Evolutionary conservation across 768 basidiomycete genomes (phyloP).

Genomic region (Serendipita vermifera): DNA sequence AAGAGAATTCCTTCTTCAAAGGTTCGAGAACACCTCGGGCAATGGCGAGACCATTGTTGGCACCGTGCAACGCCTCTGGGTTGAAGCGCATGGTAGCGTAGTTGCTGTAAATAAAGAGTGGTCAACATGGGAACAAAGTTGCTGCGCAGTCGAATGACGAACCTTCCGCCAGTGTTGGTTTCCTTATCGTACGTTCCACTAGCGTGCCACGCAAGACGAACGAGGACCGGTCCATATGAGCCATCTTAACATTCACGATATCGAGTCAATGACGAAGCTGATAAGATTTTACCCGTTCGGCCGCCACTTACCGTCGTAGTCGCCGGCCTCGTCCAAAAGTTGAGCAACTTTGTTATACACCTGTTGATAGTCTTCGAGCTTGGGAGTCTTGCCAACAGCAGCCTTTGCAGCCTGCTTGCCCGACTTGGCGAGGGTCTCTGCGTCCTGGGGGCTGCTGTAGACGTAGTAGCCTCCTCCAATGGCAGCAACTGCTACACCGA

Average conservation of each 20-base stretch:
- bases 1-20: conserved; percentile 74
- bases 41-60: conserved; percentile 69
- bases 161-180: conserved; percentile 68
- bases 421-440: conserved; percentile 45
- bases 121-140: conserved; percentile 13
- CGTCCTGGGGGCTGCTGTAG: conserved; percentile 37
- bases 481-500: conserved; percentile 45
- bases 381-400: conserved; percentile 55
- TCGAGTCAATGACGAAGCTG: conserved; percentile 10
- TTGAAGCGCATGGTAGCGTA: conserved; percentile 97
- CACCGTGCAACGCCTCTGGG: conserved; percentile 72
- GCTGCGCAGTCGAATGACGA: conserved; percentile 16
- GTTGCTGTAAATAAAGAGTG: conserved; percentile 43
- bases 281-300: neutral
- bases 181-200: conserved; percentile 86
- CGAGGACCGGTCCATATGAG: conserved; percentile 72
- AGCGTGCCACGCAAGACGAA: conserved; percentile 91
- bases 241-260: conserved; percentile 45
- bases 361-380: conserved; percentile 84
- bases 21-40: conserved; percentile 77
- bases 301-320: conserved; percentile 62
- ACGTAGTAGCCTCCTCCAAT: conserved; percentile 55
- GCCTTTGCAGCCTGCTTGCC: conserved; percentile 49
- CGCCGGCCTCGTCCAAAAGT: conserved; percentile 49
- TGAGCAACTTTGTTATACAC: conserved; percentile 87